Evolutionary conservation across 1,284 basidiomycete genomes (phyloP).

Genomic region (Cryptococcus wingfieldii): DNA sequence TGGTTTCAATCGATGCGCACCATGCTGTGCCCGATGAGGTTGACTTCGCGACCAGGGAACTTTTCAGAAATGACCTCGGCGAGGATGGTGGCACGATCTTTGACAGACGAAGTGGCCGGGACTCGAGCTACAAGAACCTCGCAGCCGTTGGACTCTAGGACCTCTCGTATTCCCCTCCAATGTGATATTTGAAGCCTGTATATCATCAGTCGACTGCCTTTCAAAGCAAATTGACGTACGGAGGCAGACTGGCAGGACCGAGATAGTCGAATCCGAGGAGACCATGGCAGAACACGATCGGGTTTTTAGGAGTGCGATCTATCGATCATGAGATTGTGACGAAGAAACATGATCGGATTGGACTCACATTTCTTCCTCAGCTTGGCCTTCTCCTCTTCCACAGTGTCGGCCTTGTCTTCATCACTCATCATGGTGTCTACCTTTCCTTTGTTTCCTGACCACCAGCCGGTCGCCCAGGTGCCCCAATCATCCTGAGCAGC

Average conservation of each 20-base stretch:
- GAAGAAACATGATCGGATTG: not conserved
- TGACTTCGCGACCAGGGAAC: conserved; percentile 75
- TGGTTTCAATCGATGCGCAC: conserved; percentile 47
- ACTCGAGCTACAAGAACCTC: conserved; percentile 89
- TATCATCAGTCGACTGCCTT: conserved; percentile 39
- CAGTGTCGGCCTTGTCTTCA: conserved; percentile 57
- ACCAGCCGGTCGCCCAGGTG: conserved; percentile 36
- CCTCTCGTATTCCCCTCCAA: conserved; percentile 92
- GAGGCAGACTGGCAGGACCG: conserved; percentile 34
- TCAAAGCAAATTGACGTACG: conserved; percentile 10
- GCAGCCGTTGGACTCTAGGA: conserved; percentile 77
- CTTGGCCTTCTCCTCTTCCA: conserved; percentile 56
- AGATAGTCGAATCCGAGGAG: conserved; percentile 73
- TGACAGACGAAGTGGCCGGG: conserved; percentile 79
- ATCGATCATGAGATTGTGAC: not conserved
- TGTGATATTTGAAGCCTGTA: conserved; percentile 77
- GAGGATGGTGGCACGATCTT: conserved; percentile 82
- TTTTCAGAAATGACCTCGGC: conserved; percentile 70
- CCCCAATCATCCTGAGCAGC: conserved; percentile 27
- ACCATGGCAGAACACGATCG: conserved; percentile 90
- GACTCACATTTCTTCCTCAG: conserved; percentile 67
- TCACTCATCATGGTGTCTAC: conserved; percentile 58
- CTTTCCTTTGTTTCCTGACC: conserved; percentile 53
- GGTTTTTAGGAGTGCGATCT: conserved; percentile 68
- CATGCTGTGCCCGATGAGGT: conserved; percentile 93